A percentile compares a stretch with the other conserved stretches of the same genome.
These are phyloP conservation scores for Apodospora peruviana DNA, from an alignment of 495 filamentous ascomycete species.

Conservation along the genomic window DNA sequence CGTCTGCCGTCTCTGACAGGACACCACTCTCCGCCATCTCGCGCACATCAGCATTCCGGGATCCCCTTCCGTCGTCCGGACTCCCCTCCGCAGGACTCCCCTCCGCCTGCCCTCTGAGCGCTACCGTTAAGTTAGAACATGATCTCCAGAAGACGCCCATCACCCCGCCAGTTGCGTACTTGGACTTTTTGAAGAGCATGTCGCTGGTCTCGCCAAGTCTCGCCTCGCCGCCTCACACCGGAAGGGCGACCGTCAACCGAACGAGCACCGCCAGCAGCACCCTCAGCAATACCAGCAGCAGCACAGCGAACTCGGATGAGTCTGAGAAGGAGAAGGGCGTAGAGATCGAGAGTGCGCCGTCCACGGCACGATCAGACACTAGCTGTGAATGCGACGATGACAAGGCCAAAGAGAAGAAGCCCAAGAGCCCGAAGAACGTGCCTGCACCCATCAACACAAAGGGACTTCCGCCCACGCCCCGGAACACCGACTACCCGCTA, in stretches of 20 bases:
- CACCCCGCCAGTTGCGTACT: slow-evolving; percentile 86
- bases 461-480: slow-evolving; percentile 33
- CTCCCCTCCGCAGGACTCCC: slow-evolving; percentile 30
- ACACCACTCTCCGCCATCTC: slow-evolving; percentile 29
- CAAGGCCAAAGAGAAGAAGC: slow-evolving; percentile 15
- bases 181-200: slow-evolving; percentile 76
- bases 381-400: slow-evolving; percentile 47
- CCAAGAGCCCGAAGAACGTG: slow-evolving; percentile 10
- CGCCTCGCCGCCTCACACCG: slow-evolving; percentile 43
- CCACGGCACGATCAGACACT: slow-evolving; percentile 50
- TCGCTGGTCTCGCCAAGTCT: slow-evolving; percentile 56
- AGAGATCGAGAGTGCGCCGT: slow-evolving; percentile 42
- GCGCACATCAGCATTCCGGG: slow-evolving; percentile 26
- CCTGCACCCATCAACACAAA: slow-evolving; percentile 26
- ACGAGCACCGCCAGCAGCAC: slow-evolving; percentile 29
- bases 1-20: slow-evolving; percentile 24
- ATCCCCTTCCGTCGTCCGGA: slow-evolving; percentile 22
- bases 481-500: slow-evolving; percentile 41
- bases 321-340: slow-evolving; percentile 31
- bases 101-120: slow-evolving; percentile 29
- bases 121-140: slow-evolving; percentile 25
- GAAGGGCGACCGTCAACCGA: slow-evolving; percentile 28
- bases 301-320: slow-evolving; percentile 24
- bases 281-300: slow-evolving; percentile 19
- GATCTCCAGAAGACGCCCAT: slow-evolving; percentile 66